phyloP scores from a whole-genome alignment of 1,284 basidiomycete species.

The Trichosporon asahii region DNA sequence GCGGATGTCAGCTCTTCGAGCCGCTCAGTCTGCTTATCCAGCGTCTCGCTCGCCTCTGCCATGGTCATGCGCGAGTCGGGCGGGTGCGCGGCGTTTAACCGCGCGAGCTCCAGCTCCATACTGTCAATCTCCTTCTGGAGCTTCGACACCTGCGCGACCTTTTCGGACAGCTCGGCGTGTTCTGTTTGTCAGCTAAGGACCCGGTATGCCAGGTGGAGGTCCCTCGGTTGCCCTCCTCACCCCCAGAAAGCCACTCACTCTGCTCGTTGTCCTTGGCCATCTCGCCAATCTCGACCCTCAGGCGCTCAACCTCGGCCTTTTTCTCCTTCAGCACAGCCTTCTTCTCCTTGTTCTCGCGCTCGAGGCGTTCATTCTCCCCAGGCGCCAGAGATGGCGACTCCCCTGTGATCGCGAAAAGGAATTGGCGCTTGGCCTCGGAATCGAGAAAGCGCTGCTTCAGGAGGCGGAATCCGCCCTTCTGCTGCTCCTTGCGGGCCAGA shows the following conservation, averaged over 20 bases:
- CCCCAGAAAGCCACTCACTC: constrained; percentile 28
- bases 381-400: constrained; percentile 57
- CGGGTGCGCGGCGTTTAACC: constrained; percentile 72
- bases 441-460: constrained; percentile 82
- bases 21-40: constrained; percentile 66
- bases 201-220: too few relatives aligned
- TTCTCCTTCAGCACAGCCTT: constrained; percentile 64
- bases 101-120: constrained; percentile 68
- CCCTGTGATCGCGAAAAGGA: constrained; percentile 75
- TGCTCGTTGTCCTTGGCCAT: constrained; percentile 37
- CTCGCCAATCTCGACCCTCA: constrained; percentile 59
- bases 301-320: constrained; percentile 62
- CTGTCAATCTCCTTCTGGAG: constrained; percentile 73
- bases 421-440: constrained; percentile 80
- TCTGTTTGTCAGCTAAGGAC: constrained; percentile 26
- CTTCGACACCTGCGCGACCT: constrained; percentile 59
- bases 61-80: constrained; percentile 67
- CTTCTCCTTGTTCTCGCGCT: constrained; percentile 61
- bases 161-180: constrained; percentile 30
- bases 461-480: constrained; percentile 59
- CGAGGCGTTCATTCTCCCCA: constrained; percentile 59
- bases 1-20: constrained; percentile 69
- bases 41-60: constrained; percentile 64
- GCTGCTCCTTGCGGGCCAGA: background rate
- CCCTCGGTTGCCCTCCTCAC: too few relatives aligned